These are phyloP conservation scores for Apiotrichum veenhuisii DNA, from an alignment of 1,284 basidiomycete species.

Conservation along the genomic window DNA sequence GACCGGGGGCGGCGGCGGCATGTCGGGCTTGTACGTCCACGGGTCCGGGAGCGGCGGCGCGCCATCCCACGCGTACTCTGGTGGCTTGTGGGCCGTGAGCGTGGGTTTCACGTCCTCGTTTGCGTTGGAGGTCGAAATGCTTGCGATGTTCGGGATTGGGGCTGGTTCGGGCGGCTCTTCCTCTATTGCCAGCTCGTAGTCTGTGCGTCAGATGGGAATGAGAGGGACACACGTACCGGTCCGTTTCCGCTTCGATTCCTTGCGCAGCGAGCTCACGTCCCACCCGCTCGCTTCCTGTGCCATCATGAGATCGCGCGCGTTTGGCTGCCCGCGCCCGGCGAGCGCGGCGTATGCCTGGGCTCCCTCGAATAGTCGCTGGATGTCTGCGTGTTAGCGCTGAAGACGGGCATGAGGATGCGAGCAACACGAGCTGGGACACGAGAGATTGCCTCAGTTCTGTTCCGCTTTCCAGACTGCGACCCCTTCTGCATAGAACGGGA, in stretches of 20 bases:
- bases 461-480: too few relatives aligned
- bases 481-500: too few relatives aligned
- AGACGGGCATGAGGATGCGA: background rate
- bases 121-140: conserved; percentile 2
- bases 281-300: conserved; percentile 29
- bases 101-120: conserved; percentile 14
- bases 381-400: conserved; percentile 22
- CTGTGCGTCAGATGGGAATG: conserved; percentile 5
- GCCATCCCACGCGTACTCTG: conserved; percentile 34
- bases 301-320: conserved; percentile 29
- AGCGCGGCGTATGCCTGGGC: conserved; percentile 32
- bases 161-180: conserved; percentile 7
- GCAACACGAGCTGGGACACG: too few relatives aligned
- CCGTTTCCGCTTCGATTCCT: conserved; percentile 31
- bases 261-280: conserved; percentile 19
- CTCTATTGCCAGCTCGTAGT: conserved; percentile 1
- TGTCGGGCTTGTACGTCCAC: conserved; percentile 34
- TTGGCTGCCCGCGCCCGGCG: conserved; percentile 23
- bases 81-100: background rate
- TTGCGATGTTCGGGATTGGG: conserved; percentile 6
- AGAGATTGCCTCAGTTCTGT: too few relatives aligned
- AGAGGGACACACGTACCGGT: conserved; percentile 21
- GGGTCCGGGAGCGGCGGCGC: conserved; percentile 32
- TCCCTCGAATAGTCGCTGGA: conserved; percentile 33
- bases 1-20: conserved; percentile 4